Base-by-base conservation (phyloP, 768 basidiomycete species). In the Leccinum uliginosum region DNA sequence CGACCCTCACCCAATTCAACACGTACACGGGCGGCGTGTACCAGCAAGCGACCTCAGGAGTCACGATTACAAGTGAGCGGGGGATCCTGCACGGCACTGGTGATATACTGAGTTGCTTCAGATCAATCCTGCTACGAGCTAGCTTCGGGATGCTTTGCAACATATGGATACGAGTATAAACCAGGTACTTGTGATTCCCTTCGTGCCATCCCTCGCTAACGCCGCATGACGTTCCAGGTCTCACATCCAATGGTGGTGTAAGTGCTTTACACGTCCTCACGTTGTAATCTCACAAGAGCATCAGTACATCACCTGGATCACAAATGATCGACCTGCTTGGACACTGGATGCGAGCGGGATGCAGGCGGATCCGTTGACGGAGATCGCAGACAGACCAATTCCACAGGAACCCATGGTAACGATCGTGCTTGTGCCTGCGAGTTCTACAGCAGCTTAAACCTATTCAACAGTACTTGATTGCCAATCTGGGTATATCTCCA, bases 381-480 rank as follows among this genome's bases (percentile, higher is more conserved):
- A 89, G 61, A 89, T 93, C 56, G 72, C 83, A 14, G 77, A 80
- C 30, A 75, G 93, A 54, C 84, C 88, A 12, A 74, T 95, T 40
- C 82, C 92, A 0, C 84, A 88, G 61, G 93, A 96, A 67, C 93
- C 93, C 8, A 85, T 94, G 87, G 87, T 87, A 65, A 73, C 34
- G 56, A 14, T 51, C n/a, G 15, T 23, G 35, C 46, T 55, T 6
- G 30, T 43, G 51, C 14, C 15, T n/a, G n/a, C 12, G n/a, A 7
- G n/a, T 17, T 12, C 29, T 23, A 30, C 11, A n/a, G 23, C 17
- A 17, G 24, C 49, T 51, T 40, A 54, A 56, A 53, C 17, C 54
- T 50, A 24, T 19, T 53, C 23, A 38, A 23, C 62, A 92, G 91
- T 93, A 93, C 63, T 75, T 97, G 65, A 86, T 97, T 61, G 75